Evolutionary conservation across 225 moss, liverwort and hornwort genomes (phyloP), one percentile per base, ranked within the genome.

Genomic region (Physcomitrium patens): DNA sequence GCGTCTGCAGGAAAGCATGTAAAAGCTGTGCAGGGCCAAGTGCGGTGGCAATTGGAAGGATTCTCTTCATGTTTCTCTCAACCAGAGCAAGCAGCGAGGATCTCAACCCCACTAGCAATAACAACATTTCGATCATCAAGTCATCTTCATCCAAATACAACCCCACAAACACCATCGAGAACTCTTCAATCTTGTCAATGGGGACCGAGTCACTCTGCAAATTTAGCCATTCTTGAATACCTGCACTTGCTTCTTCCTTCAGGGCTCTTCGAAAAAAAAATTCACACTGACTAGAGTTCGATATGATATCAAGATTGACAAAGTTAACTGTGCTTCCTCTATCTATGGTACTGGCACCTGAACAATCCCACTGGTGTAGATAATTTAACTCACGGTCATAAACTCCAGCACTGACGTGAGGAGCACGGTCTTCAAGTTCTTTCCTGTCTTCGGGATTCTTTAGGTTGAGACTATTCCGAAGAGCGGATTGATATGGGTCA

Each of bases 111-210:
- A 74, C 17, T 48, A 91, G 81, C 71, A 84, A 77, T 63, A 81
- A 54, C 53, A 93, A 77, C 66, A 83, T 85, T 76, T 89, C 78
- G 51, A 93, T 80, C 85, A 93, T 86, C 74, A 93, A 79, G 60
- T 89, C 91, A 75, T 93, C 93, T 81, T 91, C 91, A 56, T 91
- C 86, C 46, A 85, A 64, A 73, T 82, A 93, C 43, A 91, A 67
- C 18, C 79, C 65, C 49, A 93, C 84, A 57, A 91, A 69, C 27
- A 74, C 44, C 72, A 71, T 54, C 24, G 91, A 82, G 26, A 93
- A 76, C 15, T 77, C 79, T 71, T 75, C 62, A 65, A 78, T 66
- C 47, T 15, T 48, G 49, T 64, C 85, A 59, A 45, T 63, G 18
- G 66, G 27, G 61, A 71, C 57, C 9, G 10, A 76, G 66, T 50